These are phyloP conservation scores for Caloboletus firmus DNA, from an alignment of 1,284 basidiomycete genomes.

Conservation along the genomic window DNA sequence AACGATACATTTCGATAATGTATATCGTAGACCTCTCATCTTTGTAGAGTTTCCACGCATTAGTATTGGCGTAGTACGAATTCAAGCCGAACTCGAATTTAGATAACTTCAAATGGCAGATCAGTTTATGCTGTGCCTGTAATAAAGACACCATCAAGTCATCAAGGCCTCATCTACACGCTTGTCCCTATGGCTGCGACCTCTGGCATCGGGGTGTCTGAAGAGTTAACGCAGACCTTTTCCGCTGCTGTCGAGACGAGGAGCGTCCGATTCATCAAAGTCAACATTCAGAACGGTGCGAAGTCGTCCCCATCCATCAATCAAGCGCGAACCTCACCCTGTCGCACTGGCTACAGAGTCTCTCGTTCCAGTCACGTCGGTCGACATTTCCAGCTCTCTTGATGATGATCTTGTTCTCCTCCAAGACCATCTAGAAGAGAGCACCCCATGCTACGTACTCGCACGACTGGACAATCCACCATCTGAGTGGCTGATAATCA, in stretches of 20 bases:
- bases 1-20: slow-evolving; percentile 35
- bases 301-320: slow-evolving; percentile 14
- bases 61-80: background rate
- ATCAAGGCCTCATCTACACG: background rate
- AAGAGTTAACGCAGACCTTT: slow-evolving; percentile 54
- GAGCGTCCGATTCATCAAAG: slow-evolving; percentile 66
- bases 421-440: slow-evolving; percentile 56
- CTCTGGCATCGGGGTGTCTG: slow-evolving; percentile 62
- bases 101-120: background rate
- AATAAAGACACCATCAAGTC: background rate
- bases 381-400: slow-evolving; percentile 50
- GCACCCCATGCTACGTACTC: slow-evolving; percentile 71
- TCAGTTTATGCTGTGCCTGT: background rate
- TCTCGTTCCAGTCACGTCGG: slow-evolving; percentile 56
- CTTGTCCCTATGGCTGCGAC: slow-evolving; percentile 57
- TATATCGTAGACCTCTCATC: slow-evolving; percentile 33
- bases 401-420: slow-evolving; percentile 60
- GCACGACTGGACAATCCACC: slow-evolving; percentile 59
- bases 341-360: slow-evolving; percentile 49
- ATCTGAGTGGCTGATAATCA: slow-evolving; percentile 68
- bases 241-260: slow-evolving; percentile 53
- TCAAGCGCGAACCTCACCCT: slow-evolving; percentile 28
- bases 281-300: slow-evolving; percentile 71
- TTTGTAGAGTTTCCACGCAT: slow-evolving; percentile 18
- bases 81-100: background rate